These are phyloP conservation scores for Suhomyces ambrosiae DNA, from an alignment of 1,139 yeast species.

Conservation along the genomic window DNA sequence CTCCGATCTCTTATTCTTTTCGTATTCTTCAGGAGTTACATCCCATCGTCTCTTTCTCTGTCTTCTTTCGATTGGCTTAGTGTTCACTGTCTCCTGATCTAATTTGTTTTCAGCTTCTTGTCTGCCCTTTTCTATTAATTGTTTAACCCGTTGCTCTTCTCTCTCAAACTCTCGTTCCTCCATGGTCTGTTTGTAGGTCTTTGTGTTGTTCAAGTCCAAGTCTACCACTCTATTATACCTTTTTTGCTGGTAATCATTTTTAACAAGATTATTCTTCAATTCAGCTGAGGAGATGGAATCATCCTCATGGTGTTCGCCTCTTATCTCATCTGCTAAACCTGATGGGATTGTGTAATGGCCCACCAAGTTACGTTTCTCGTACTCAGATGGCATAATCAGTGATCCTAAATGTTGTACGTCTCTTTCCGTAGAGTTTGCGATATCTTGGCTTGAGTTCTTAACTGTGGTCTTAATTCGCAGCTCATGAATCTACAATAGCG, in stretches of 20 bases:
- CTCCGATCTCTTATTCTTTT: constrained; percentile 14
- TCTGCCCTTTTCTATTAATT: constrained; percentile 20
- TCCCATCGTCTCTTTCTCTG: constrained; percentile 31
- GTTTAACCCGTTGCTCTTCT: constrained; percentile 30
- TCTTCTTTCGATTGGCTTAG: constrained; percentile 18
- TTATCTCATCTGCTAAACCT: constrained; percentile 28
- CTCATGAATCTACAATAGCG: no score
- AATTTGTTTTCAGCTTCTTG: constrained; percentile 20
- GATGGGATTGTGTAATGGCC: constrained; percentile 39
- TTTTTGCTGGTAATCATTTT: constrained; percentile 24
- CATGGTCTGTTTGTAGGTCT: constrained; percentile 42
- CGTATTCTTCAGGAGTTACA: constrained; percentile 38
- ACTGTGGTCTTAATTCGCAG: no score
- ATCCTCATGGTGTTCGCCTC: constrained; percentile 36
- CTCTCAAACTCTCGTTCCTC: constrained; percentile 34
- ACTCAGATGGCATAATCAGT: constrained; percentile 6
- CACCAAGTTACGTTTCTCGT: constrained; percentile 22
- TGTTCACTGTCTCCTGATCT: constrained; percentile 20
- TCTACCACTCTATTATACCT: constrained; percentile 29
- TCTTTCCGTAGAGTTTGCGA: no score
- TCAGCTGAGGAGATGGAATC: constrained; percentile 30
- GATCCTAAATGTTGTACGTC: no score
- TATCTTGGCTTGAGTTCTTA: no score
- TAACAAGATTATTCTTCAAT: constrained; percentile 22
- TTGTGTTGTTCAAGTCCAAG: constrained; percentile 24